These are phyloP conservation scores for Musa beccarii DNA, from an alignment of 176 grass and related monocot genomes.

Conservation along the genomic window DNA sequence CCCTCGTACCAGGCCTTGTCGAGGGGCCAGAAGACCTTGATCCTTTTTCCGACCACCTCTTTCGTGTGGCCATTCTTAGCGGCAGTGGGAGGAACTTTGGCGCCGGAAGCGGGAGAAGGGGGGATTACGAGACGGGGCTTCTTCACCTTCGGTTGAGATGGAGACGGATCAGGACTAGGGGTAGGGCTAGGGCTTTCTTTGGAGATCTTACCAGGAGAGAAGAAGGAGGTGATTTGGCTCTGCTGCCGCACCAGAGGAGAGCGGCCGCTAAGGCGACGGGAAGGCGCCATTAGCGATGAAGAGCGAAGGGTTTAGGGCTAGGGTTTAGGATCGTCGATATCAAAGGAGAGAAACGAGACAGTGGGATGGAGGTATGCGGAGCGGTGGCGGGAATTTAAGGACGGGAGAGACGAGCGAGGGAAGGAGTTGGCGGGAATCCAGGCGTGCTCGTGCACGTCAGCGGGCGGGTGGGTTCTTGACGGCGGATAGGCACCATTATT, in stretches of 20 bases:
- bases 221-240: constrained; percentile 91
- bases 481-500: neutral
- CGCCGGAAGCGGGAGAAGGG: constrained; percentile 7
- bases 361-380: neutral
- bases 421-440: neutral
- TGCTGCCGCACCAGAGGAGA: constrained; percentile 81
- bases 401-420: neutral
- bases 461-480: neutral
- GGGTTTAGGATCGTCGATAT: neutral
- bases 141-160: constrained; percentile 39
- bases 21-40: constrained; percentile 82
- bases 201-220: constrained; percentile 31
- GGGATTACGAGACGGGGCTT: constrained; percentile 37
- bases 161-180: constrained; percentile 24
- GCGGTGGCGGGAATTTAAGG: neutral
- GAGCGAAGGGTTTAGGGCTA: neutral
- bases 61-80: constrained; percentile 19
- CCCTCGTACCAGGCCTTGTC: constrained; percentile 77
- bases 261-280: constrained; percentile 70
- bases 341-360: neutral
- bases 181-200: constrained; percentile 7
- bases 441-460: neutral
- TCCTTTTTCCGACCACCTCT: constrained; percentile 49
- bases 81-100: constrained; percentile 24
- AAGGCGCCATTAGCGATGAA: constrained; percentile 22